Base-by-base conservation (phyloP, 148 eudicot species). In the Amaranthus cruentus region DNA sequence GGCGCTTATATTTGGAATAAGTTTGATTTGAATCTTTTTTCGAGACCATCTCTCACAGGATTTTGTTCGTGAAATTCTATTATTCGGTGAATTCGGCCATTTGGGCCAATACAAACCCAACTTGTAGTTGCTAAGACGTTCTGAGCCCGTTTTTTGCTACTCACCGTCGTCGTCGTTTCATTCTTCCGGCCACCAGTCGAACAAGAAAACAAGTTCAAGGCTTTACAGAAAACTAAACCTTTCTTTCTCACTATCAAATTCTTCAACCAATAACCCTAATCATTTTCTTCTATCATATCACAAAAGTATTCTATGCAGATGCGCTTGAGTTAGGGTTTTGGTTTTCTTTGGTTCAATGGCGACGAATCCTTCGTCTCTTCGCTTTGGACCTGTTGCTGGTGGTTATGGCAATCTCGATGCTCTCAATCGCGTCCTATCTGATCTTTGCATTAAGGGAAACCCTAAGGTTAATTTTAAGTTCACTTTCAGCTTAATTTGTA, bases 401-500 rank as follows among this genome's bases (percentile, higher is more conserved):
- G 87, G 84, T 9, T 83, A 80, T 68, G 89, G 89, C 4, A 90
- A 86, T 85, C 80, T 87, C 50, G 97, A 95, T 42, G 87, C 93
- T 48, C 81, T 91, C 44, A 89, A 90, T 73, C 87, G 98, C 43
- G 86, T 91, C 61, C 85, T 95, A n/a, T 82, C 84, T 61, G 97
- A 91, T 87, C 92, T 95, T 15, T 88, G 96, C 80, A 84, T 87
- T 80, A 75, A 87, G 76, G 93, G 85, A 55, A 85, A 68, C 78
- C 96, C 97, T 13, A 91, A 84, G 93, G 98, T 95, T 68, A 6
- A 53, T 76, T 5, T 12, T 49, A 11, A 2, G 52, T 10, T 61
- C 9, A 14, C 8, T n/a, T 52, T 71, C 6, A 12, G 15, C 11
- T 62, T 57, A 12, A 8, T 21, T 44, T 73, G 7, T 52, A 52